Evolutionary conservation across 441 rosid genomes (phyloP).

Genomic region (Breynia disticha): DNA sequence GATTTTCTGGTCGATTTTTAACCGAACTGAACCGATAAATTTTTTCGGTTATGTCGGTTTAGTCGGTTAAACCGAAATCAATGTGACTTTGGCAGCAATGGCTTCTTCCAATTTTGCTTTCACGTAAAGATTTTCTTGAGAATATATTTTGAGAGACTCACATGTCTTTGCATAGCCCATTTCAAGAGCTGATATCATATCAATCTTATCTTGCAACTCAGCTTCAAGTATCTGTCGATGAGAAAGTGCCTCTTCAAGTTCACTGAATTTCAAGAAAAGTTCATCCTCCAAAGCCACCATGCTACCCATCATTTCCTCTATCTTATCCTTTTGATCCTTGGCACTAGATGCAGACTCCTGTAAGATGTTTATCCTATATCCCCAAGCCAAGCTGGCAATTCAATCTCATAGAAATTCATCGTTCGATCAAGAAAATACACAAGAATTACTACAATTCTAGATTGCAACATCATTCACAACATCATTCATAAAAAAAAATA

Average conservation of each 20-base stretch:
- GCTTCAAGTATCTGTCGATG: conserved; percentile 46
- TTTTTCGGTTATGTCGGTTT: too few species aligned
- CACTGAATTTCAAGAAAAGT: conserved; percentile 46
- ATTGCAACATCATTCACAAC: too few species aligned
- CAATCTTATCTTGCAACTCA: conserved; percentile 63
- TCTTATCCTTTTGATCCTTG: conserved; percentile 67
- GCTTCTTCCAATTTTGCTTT: conserved; percentile 19
- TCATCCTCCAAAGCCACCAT: conserved; percentile 69
- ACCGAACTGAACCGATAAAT: too few species aligned
- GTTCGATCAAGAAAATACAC: too few species aligned
- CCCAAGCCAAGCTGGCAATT: too few species aligned
- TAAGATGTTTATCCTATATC: conserved; percentile 71
- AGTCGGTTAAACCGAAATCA: too few species aligned
- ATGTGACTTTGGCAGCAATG: conserved; percentile 38
- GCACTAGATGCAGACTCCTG: conserved; percentile 88
- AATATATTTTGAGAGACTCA: conserved; percentile 24
- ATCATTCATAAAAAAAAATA: too few species aligned
- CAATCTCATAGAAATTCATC: too few species aligned
- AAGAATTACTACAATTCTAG: too few species aligned
- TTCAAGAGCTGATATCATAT: conserved; percentile 42
- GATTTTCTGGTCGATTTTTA: too few species aligned
- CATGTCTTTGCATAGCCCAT: conserved; percentile 30
- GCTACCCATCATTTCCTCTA: conserved; percentile 54
- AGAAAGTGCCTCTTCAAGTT: conserved; percentile 53
- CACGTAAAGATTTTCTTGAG: conserved; percentile 46